These are phyloP conservation scores for Carpinus fangiana DNA, from an alignment of 306 rosid species.

Conservation along the genomic window DNA sequence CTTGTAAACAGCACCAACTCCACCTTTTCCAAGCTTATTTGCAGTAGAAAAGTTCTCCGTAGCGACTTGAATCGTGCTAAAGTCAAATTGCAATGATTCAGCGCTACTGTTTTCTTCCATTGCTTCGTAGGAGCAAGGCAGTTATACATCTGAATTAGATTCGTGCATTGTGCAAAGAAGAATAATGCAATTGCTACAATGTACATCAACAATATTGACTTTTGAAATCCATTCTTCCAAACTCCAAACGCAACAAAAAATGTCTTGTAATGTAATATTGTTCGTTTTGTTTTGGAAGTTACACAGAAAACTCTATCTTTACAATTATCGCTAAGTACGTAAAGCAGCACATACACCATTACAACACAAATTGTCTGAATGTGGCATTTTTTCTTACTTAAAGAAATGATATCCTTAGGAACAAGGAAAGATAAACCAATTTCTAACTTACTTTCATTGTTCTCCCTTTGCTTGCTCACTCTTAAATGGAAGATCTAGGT, in stretches of 20 bases:
- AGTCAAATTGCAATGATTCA: conserved; percentile 14
- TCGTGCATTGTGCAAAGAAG: not conserved
- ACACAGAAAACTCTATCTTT: not conserved
- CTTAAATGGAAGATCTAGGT: not conserved
- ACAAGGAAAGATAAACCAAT: not conserved
- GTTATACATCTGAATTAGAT: not conserved
- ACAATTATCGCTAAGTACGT: no score
- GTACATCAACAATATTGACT: no score
- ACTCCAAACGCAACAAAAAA: no score
- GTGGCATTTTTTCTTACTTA: no score
- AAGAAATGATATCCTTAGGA: no score
- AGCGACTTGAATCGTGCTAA: conserved; percentile 20
- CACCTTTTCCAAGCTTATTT: conserved; percentile 32
- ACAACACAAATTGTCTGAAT: no score
- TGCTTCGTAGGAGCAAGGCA: not conserved
- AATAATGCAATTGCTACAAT: no score
- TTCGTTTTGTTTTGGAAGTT: no score
- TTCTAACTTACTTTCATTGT: not conserved
- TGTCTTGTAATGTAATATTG: no score
- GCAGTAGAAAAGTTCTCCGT: conserved; percentile 23
- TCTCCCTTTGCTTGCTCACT: not conserved
- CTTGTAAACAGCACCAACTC: conserved; percentile 37
- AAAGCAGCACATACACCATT: no score
- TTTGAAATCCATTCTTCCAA: no score
- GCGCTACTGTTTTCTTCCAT: not conserved